Evolutionary conservation across 345 rosid genomes (phyloP).

Genomic region (Syzygium grande): DNA sequence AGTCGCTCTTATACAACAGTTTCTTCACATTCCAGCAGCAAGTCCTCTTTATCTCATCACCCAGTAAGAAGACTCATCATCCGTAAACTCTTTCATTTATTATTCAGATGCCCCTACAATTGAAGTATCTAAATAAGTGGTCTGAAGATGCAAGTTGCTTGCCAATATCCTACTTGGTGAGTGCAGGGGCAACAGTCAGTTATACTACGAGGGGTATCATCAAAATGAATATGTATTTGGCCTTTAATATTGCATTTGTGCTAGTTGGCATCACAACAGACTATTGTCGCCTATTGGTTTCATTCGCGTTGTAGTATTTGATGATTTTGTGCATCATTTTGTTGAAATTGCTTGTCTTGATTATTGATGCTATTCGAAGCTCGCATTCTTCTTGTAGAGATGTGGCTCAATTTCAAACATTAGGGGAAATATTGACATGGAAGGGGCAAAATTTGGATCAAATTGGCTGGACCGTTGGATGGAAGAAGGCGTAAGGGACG

Average conservation of each 20-base stretch:
- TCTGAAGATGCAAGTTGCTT: neutral
- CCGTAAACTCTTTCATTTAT: neutral
- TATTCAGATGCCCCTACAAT: neutral
- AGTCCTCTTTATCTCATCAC: constrained; percentile 32
- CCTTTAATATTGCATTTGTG: neutral
- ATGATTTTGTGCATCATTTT: neutral
- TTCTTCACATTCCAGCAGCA: constrained; percentile 42
- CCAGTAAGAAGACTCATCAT: constrained; percentile 25
- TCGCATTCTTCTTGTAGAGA: constrained; percentile 26
- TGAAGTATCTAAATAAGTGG: neutral
- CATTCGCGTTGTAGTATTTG: neutral
- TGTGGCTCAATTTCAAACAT: constrained; percentile 37
- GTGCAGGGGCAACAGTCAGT: neutral
- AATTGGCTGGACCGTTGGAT: constrained; percentile 80
- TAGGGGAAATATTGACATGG: constrained; percentile 22
- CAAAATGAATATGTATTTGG: neutral
- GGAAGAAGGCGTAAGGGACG: constrained; percentile 51
- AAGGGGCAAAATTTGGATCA: constrained; percentile 29
- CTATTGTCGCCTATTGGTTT: neutral
- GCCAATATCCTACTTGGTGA: neutral
- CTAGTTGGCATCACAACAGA: neutral
- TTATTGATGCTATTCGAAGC: neutral
- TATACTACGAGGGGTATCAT: neutral
- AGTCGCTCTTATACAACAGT: constrained; percentile 46
- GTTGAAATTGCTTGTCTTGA: neutral